These are phyloP conservation scores for Anisodus tanguticus DNA, from an alignment of 257 asterid genomes.

Conservation along the genomic window DNA sequence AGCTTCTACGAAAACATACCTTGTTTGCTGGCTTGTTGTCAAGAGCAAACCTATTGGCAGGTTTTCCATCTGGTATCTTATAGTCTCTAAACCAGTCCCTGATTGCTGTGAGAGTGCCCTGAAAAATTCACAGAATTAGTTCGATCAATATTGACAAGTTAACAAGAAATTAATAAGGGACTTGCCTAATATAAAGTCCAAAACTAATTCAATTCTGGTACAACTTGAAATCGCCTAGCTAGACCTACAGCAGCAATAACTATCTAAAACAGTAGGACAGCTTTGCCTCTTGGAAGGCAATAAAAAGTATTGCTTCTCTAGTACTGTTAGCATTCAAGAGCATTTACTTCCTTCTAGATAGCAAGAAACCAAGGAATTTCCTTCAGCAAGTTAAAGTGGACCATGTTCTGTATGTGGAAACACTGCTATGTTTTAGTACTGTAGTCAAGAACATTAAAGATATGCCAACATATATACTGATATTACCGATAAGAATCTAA, in stretches of 20 bases:
- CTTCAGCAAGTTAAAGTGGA: slow-evolving; percentile 1
- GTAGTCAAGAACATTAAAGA: not conserved
- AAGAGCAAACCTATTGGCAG: slow-evolving; percentile 93
- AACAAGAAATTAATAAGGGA: not conserved
- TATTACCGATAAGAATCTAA: not conserved
- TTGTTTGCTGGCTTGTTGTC: slow-evolving; percentile 92
- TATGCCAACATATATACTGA: not conserved
- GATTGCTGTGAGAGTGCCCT: slow-evolving; percentile 96
- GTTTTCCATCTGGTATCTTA: slow-evolving; percentile 99
- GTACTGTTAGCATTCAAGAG: slow-evolving; percentile 5
- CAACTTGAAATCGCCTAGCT: not conserved
- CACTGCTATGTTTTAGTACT: not conserved
- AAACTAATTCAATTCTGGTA: not conserved
- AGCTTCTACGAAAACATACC: slow-evolving; percentile 46
- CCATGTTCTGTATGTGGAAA: not conserved
- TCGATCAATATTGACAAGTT: not conserved
- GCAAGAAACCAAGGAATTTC: slow-evolving; percentile 18
- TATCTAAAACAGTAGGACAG: not conserved
- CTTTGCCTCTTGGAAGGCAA: not conserved
- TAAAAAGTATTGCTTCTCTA: not conserved
- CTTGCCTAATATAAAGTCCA: not conserved
- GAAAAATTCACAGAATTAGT: slow-evolving; percentile 27
- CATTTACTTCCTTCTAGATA: slow-evolving; percentile 7
- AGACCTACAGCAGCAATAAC: not conserved
- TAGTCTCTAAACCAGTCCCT: slow-evolving; percentile 99